phyloP scores from a whole-genome alignment of 768 basidiomycete genomes.

The Fomitopsis serialis region DNA sequence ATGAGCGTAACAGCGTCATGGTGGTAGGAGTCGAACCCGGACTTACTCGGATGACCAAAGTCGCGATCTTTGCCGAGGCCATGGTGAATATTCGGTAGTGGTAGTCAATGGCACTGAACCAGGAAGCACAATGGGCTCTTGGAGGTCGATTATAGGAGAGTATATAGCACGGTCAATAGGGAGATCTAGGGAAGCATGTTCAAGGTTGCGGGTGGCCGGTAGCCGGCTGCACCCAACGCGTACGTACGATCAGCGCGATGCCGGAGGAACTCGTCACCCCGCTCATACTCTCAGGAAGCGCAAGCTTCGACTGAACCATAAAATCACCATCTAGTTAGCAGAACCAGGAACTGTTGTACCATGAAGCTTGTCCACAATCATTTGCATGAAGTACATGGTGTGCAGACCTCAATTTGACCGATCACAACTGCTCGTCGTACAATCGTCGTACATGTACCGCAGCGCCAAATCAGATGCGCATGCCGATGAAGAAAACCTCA shows the following conservation, averaged over 20 bases:
- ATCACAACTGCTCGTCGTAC: too few species aligned
- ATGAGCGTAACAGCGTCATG: constrained; percentile 5
- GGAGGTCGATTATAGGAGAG: background rate
- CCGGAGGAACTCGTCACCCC: background rate
- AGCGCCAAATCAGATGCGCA: too few species aligned
- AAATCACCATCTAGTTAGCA: too few species aligned
- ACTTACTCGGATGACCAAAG: constrained; percentile 69
- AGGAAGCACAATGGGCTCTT: background rate
- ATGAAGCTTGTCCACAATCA: too few species aligned
- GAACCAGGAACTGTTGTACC: too few species aligned
- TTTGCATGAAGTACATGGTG: too few species aligned
- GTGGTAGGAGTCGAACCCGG: constrained; percentile 1
- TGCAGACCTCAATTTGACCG: too few species aligned
- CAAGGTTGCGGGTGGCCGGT: background rate
- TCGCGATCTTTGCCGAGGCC: constrained; percentile 73
- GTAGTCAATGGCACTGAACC: background rate
- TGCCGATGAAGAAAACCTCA: too few species aligned
- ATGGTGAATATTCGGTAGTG: constrained; percentile 28
- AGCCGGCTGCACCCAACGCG: background rate
- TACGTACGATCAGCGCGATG: background rate
- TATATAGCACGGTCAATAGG: too few species aligned
- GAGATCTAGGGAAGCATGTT: background rate
- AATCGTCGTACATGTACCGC: too few species aligned
- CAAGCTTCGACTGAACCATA: too few species aligned
- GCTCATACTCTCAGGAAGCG: background rate